phyloP scores from a whole-genome alignment of 106 monocot genomes.

The Alisma plantagoaquatica region DNA sequence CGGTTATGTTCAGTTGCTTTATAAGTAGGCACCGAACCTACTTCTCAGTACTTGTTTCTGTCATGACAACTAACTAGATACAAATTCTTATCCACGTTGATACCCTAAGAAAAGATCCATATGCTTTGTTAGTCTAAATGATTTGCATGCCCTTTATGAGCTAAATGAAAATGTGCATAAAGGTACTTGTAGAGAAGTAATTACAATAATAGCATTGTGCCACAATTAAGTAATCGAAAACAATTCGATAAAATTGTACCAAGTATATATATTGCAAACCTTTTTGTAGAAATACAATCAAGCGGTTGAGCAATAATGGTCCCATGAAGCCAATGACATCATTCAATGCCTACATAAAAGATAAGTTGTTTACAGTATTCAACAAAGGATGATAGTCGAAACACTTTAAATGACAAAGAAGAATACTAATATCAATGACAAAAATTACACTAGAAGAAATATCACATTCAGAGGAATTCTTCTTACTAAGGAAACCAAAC shows the following conservation, averaged over 20 bases:
- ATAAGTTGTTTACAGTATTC: neutral
- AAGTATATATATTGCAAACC: conserved; percentile 10
- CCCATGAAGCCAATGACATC: conserved; percentile 60
- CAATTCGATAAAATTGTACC: too few relatives aligned
- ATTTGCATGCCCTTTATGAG: neutral
- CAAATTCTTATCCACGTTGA: too few relatives aligned
- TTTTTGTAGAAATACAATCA: conserved; percentile 64
- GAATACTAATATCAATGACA: neutral
- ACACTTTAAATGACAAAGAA: neutral
- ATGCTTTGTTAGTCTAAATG: too few relatives aligned
- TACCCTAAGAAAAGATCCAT: too few relatives aligned
- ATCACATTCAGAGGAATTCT: neutral
- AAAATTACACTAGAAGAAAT: neutral
- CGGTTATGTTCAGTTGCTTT: too few relatives aligned
- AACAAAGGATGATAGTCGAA: neutral
- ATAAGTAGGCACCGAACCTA: too few relatives aligned
- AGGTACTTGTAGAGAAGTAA: too few relatives aligned
- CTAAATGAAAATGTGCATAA: neutral
- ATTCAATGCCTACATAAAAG: conserved; percentile 26
- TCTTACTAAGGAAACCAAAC: too few relatives aligned
- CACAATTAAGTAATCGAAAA: too few relatives aligned
- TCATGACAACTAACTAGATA: too few relatives aligned
- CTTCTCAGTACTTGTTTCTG: too few relatives aligned
- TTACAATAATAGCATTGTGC: too few relatives aligned
- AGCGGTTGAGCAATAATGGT: conserved; percentile 68